Conservation (phyloP, 1,284 basidiomycete species). For the Gymnopus androsaceus region DNA sequence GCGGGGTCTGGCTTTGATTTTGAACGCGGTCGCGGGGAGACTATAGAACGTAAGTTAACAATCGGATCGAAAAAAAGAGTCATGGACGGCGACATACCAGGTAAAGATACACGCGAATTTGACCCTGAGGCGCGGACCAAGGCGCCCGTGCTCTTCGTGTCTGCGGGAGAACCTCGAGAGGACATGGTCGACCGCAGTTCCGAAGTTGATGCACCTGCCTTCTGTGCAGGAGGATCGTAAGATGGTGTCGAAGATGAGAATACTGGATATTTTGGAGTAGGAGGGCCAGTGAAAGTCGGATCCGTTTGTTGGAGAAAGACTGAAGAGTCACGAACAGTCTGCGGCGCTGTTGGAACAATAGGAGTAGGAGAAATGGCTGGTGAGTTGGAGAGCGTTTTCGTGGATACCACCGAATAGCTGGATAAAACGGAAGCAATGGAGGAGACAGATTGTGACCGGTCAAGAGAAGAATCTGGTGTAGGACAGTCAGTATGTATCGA, state of each 20-base stretch:
- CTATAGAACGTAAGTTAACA: neutral
- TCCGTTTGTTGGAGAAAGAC: neutral
- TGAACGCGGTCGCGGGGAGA: neutral
- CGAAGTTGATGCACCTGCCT: neutral
- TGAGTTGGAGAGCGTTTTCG: slow-evolving; percentile 1
- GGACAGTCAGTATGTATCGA: neutral
- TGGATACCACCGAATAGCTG: slow-evolving; percentile 2
- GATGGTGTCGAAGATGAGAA: neutral
- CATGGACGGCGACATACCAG: neutral
- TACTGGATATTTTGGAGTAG: neutral
- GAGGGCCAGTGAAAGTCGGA: neutral
- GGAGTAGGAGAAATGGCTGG: neutral
- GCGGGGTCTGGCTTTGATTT: neutral
- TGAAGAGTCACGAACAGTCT: neutral
- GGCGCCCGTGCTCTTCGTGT: neutral
- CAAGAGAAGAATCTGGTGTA: slow-evolving; percentile 5
- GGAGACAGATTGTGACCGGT: slow-evolving; percentile 7
- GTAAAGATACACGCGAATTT: neutral
- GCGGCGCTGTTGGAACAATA: neutral
- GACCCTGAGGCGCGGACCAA: neutral
- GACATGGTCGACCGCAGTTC: neutral
- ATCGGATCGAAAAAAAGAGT: neutral
- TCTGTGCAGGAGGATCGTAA: neutral
- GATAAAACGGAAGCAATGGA: slow-evolving; percentile 6
- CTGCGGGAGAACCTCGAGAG: neutral